phyloP scores from a whole-genome alignment of 306 rosid species.

The Gastrolobium bilobum region DNA sequence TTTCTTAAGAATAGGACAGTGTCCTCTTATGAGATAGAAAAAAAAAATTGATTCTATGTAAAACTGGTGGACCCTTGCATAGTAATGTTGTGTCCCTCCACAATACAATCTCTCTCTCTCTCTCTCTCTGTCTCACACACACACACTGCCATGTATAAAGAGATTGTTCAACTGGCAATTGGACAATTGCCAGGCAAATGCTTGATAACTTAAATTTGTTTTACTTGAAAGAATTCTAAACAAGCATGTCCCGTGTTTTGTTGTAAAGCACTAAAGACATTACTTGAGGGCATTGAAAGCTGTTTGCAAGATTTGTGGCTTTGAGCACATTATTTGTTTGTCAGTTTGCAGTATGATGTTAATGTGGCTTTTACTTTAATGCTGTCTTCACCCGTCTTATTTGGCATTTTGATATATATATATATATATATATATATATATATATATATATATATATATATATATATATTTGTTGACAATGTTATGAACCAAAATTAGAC shows the following conservation, averaged over 20 bases:
- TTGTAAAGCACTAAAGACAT: not conserved
- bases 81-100: too few relatives aligned
- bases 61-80: too few relatives aligned
- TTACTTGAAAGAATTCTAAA: not conserved
- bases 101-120: too few relatives aligned
- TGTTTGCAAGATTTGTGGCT: conserved; percentile 17
- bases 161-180: conserved; percentile 4
- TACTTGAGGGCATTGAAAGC: not conserved
- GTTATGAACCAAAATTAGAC: conserved; percentile 9
- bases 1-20: not conserved
- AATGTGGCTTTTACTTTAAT: not conserved
- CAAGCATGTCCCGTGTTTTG: not conserved
- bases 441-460: too few relatives aligned
- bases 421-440: too few relatives aligned
- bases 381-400: conserved; percentile 9
- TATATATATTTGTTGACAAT: conserved; percentile 33
- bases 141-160: too few relatives aligned
- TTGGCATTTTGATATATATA: conserved; percentile 28
- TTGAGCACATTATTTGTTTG: conserved; percentile 12
- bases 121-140: too few relatives aligned
- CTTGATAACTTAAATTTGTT: not conserved
- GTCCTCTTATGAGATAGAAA: too few relatives aligned
- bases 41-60: too few relatives aligned
- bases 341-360: conserved; percentile 10
- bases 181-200: not conserved